Conservation (phyloP, 352 stramenopile genomes). For the Phytophthora capsici region DNA sequence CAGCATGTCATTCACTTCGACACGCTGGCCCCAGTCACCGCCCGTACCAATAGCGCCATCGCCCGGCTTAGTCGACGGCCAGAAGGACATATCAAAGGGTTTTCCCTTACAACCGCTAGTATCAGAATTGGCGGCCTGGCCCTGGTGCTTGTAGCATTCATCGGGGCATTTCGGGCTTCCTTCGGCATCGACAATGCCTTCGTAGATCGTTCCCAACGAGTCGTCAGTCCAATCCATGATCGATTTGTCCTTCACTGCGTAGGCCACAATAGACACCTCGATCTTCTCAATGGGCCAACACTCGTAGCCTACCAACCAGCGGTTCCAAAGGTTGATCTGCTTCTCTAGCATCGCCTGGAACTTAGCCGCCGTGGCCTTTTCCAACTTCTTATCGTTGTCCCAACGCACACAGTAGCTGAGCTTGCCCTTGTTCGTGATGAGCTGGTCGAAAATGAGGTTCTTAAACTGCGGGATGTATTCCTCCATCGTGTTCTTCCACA, state of each 20-base stretch:
- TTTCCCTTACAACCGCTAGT: conserved; percentile 25
- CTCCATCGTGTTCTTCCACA: conserved; percentile 12
- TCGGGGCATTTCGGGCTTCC: conserved; percentile 11
- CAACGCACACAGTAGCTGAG: conserved; percentile 15
- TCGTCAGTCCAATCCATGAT: conserved; percentile 49
- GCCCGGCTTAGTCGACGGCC: conserved; percentile 35
- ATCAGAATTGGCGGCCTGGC: conserved; percentile 26
- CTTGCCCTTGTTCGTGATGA: conserved; percentile 6
- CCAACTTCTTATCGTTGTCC: conserved; percentile 5
- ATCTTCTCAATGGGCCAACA: conserved; percentile 29
- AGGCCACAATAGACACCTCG: conserved; percentile 42
- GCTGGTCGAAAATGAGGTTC: conserved; percentile 20
- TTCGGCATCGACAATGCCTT: conserved; percentile 3
- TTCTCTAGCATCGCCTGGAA: conserved; percentile 3
- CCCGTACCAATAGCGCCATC: conserved; percentile 35
- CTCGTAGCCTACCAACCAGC: conserved; percentile 7
- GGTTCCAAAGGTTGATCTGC: conserved; percentile 3
- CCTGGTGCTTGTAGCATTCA: conserved; percentile 8
- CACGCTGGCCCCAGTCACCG: conserved; percentile 47
- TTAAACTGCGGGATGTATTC: conserved; percentile 2
- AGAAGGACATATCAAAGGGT: conserved; percentile 44
- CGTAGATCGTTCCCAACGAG: conserved; percentile 21
- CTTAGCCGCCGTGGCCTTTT: conserved; percentile 10
- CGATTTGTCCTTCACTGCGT: conserved; percentile 37
- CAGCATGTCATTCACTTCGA: conserved; percentile 49